A percentile compares a stretch with the other conserved stretches of the same genome.
These are phyloP conservation scores for Chlamydomonas reinhardtii DNA, from an alignment of 163 green algal species.

Conservation along the genomic window DNA sequence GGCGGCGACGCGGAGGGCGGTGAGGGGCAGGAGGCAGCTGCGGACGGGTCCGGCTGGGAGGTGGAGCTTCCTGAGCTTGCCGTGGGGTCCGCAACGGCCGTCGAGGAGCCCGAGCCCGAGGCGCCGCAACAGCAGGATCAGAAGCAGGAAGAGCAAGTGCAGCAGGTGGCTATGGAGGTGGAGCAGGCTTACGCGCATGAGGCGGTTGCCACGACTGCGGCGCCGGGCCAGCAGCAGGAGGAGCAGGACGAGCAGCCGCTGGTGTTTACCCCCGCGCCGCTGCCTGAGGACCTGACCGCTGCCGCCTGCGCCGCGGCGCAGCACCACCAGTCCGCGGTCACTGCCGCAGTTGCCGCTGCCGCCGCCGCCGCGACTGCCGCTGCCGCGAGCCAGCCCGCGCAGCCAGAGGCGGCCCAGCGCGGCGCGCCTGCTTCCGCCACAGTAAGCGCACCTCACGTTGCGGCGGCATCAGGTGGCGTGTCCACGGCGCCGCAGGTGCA, in stretches of 20 bases:
- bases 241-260: neutral
- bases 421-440: neutral
- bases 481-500: neutral
- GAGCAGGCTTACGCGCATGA: too few relatives aligned
- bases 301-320: neutral
- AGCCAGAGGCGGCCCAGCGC: neutral
- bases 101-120: too few relatives aligned
- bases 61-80: neutral
- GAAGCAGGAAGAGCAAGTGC: too few relatives aligned
- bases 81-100: too few relatives aligned
- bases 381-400: neutral
- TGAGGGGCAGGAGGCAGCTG: neutral
- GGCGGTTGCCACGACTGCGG: too few relatives aligned
- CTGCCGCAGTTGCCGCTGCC: slow-evolving; percentile 1
- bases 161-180: too few relatives aligned
- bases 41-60: neutral
- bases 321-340: slow-evolving; percentile 17
- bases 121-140: too few relatives aligned
- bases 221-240: too few relatives aligned
- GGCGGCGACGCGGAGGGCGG: neutral
- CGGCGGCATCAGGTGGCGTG: too few relatives aligned
- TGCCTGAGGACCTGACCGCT: neutral
- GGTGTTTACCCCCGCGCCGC: neutral
- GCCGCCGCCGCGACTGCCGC: neutral
- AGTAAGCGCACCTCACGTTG: too few relatives aligned